Evolutionary conservation across 345 rosid genomes (phyloP).

Genomic region (Cochlearia excelsa): DNA sequence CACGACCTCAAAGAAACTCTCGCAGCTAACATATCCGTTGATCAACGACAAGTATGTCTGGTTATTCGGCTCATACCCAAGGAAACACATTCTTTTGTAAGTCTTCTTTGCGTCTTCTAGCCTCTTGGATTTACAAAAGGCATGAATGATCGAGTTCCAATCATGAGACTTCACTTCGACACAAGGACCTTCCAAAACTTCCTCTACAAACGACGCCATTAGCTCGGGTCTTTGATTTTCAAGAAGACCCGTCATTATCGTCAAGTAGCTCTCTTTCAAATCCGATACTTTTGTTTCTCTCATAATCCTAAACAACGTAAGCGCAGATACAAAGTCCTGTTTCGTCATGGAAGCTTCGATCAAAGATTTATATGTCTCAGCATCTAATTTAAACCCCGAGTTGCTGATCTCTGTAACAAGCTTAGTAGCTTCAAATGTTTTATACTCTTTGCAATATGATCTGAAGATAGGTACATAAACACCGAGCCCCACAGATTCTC

Average conservation of each 20-base stretch:
- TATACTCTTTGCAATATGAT: slow-evolving; percentile 69
- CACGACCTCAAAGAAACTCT: slow-evolving; percentile 64
- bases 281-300: no score
- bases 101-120: slow-evolving; percentile 81
- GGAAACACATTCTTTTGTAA: slow-evolving; percentile 77
- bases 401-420: slow-evolving; percentile 68
- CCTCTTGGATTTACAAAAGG: slow-evolving; percentile 73
- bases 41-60: slow-evolving; percentile 87
- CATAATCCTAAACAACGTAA: no score
- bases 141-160: slow-evolving; percentile 94
- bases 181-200: slow-evolving; percentile 74
- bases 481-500: slow-evolving; percentile 62
- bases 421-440: slow-evolving; percentile 85
- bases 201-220: slow-evolving; percentile 59
- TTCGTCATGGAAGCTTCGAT: no score
- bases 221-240: no score
- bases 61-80: slow-evolving; percentile 71
- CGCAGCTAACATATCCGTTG: slow-evolving; percentile 68
- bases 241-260: no score
- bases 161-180: slow-evolving; percentile 87
- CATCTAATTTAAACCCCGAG: slow-evolving; percentile 63
- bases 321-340: neutral
- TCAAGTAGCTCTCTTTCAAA: no score
- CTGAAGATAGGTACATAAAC: slow-evolving; percentile 77
- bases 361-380: slow-evolving; percentile 18